These are phyloP conservation scores for Trametes maxima DNA, from an alignment of 768 basidiomycete genomes.

Conservation along the genomic window DNA sequence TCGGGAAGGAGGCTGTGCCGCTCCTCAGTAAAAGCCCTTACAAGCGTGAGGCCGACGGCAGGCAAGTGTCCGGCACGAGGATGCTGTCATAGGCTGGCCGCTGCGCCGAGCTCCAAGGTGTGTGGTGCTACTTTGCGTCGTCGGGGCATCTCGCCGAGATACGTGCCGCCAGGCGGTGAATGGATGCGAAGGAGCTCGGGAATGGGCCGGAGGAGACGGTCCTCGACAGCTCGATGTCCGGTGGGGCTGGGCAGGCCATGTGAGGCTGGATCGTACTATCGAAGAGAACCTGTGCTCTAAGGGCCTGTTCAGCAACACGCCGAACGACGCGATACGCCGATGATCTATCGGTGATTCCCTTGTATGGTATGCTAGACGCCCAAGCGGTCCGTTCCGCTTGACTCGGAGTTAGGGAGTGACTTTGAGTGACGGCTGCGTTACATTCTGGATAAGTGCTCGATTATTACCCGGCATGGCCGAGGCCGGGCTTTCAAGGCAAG, in stretches of 20 bases:
- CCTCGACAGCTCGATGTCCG: background rate
- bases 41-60: slow-evolving; percentile 8
- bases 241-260: background rate
- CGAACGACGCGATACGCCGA: too few relatives aligned
- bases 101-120: background rate
- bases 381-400: too few relatives aligned
- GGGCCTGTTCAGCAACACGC: too few relatives aligned
- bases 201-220: background rate
- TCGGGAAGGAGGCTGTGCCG: slow-evolving; percentile 12
- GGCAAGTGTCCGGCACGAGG: slow-evolving; percentile 11
- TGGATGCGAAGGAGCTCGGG: background rate
- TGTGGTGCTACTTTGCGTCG: slow-evolving; percentile 1
- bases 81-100: slow-evolving; percentile 2
- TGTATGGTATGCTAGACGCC: too few relatives aligned
- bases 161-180: background rate
- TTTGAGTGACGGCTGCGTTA: too few relatives aligned
- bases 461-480: too few relatives aligned
- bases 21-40: background rate
- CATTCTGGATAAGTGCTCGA: too few relatives aligned
- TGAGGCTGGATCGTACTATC: too few relatives aligned
- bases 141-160: background rate
- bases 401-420: too few relatives aligned
- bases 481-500: too few relatives aligned
- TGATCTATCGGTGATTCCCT: too few relatives aligned
- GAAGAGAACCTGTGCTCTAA: background rate